Percentiles rank a stretch among this genome's conserved stretches.
These are phyloP conservation scores for Termitomyces sp. DNA, from an alignment of 768 basidiomycete species.

Conservation along the genomic window DNA sequence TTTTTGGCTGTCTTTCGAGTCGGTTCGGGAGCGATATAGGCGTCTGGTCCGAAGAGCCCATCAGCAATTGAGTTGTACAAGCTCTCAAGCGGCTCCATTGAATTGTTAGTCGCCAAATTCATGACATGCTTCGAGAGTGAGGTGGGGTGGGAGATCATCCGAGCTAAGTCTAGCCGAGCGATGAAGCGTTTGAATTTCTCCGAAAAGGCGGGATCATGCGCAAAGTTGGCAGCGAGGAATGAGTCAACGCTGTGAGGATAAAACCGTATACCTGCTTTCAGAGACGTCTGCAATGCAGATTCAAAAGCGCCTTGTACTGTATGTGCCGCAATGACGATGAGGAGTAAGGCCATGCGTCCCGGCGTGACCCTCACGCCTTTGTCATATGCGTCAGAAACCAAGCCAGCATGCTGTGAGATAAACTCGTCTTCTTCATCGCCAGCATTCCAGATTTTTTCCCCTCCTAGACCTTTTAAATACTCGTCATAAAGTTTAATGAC, in stretches of 20 bases:
- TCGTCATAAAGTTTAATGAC: slow-evolving; percentile 40
- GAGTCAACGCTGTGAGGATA: slow-evolving; percentile 24
- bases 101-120: slow-evolving; percentile 32
- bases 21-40: slow-evolving; percentile 47
- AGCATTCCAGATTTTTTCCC: slow-evolving; percentile 17
- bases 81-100: slow-evolving; percentile 28
- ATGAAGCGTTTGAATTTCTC: slow-evolving; percentile 39
- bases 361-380: slow-evolving; percentile 14
- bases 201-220: slow-evolving; percentile 26
- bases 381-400: slow-evolving; percentile 16
- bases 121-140: slow-evolving; percentile 45
- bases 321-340: slow-evolving; percentile 54
- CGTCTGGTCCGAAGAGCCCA: slow-evolving; percentile 43
- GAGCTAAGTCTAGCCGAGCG: slow-evolving; percentile 43
- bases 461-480: slow-evolving; percentile 23
- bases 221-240: slow-evolving; percentile 33
- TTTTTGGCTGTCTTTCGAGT: slow-evolving; percentile 28
- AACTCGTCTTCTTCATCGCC: slow-evolving; percentile 7
- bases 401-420: slow-evolving; percentile 4
- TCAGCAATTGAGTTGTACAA: slow-evolving; percentile 48
- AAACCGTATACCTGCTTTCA: slow-evolving; percentile 32
- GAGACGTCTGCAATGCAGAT: slow-evolving; percentile 41
- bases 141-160: slow-evolving; percentile 42
- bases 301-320: slow-evolving; percentile 54
- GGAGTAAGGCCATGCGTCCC: slow-evolving; percentile 35